phyloP scores from a whole-genome alignment of 176 grass and related monocot genomes.

The maize (Zea mays) region Zm-B73-REFERENCE-NAM-5.0 NC_050099.1:176598001-176598500 shows the following conservation, averaged over 20 bases:
- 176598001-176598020: background rate
- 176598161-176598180: background rate
- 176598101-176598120: background rate
- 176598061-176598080: conserved; percentile 16
- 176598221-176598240: background rate
- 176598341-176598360: background rate
- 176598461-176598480: background rate
- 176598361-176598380: background rate
- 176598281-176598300: background rate
- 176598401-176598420: background rate
- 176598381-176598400: background rate
- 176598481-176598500: background rate
- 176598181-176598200: background rate
- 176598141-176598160: background rate
- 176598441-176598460: background rate
- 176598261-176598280: background rate
- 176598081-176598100: background rate
- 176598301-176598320: background rate
- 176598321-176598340: background rate
- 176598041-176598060: background rate
- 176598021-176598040: background rate
- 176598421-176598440: background rate
- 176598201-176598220: background rate
- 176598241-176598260: background rate
- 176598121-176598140: conserved; percentile 3